Conservation (phyloP, 2,329 filamentous ascomycete genomes). For the Scleromitrula shiraiana region DNA sequence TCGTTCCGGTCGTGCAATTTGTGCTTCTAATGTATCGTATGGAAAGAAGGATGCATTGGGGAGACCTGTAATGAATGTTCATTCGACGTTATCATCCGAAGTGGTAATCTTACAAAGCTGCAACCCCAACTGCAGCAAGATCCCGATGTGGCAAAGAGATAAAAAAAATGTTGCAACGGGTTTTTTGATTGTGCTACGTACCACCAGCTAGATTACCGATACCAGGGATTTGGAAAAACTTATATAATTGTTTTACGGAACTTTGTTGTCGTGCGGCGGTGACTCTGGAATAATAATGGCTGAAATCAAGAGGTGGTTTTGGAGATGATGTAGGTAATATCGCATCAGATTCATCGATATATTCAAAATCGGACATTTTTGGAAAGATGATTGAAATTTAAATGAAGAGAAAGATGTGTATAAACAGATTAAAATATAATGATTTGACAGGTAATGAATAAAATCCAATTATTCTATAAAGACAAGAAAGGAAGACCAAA, state of each 20-base stretch:
- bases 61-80: conserved; percentile 42
- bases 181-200: no score
- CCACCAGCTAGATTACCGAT: conserved; percentile 56
- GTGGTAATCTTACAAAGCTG: not conserved
- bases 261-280: conserved; percentile 59
- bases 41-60: conserved; percentile 79
- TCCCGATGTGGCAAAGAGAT: not conserved
- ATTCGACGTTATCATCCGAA: conserved; percentile 13
- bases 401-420: no score
- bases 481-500: no score
- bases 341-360: conserved; percentile 15
- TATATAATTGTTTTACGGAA: conserved; percentile 74
- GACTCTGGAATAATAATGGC: conserved; percentile 67
- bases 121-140: not conserved
- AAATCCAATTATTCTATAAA: no score
- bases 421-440: not conserved
- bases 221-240: conserved; percentile 64
- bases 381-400: no score
- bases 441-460: not conserved
- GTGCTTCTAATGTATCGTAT: conserved; percentile 82
- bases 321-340: conserved; percentile 8
- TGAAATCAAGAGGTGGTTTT: conserved; percentile 58
- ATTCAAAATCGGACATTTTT: conserved; percentile 25
- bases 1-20: conserved; percentile 64
- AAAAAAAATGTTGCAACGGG: no score